Conservation (phyloP, 257 asterid species). For the Solanum lycopersicoides region DNA sequence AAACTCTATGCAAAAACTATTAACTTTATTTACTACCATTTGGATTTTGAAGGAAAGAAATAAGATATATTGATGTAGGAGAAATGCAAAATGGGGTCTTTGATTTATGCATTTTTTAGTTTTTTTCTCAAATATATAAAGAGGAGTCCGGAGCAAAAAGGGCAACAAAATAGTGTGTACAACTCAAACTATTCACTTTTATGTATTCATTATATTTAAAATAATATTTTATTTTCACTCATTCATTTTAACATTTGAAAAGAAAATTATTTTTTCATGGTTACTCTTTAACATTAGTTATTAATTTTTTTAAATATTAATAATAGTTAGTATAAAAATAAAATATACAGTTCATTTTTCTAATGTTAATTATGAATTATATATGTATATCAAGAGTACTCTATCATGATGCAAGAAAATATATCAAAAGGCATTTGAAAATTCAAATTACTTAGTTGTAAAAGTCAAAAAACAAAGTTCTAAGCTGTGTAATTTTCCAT, state of each 20-base stretch:
- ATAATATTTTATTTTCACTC: too few species aligned
- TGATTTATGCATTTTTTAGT: background rate
- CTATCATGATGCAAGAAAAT: background rate
- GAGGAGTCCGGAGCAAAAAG: background rate
- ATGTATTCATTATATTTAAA: too few species aligned
- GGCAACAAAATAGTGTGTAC: background rate
- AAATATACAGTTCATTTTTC: too few species aligned
- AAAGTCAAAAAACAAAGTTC: slow-evolving; percentile 3
- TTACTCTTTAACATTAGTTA: too few species aligned
- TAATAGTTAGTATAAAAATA: too few species aligned
- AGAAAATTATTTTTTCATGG: too few species aligned
- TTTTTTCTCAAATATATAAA: background rate
- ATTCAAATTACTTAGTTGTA: background rate
- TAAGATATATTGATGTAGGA: background rate
- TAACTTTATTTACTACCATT: background rate
- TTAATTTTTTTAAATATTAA: too few species aligned
- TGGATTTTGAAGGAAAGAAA: background rate
- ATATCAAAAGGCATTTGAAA: background rate
- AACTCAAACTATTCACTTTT: background rate
- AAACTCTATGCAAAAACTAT: background rate
- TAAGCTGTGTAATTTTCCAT: background rate
- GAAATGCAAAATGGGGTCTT: background rate
- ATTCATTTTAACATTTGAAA: too few species aligned
- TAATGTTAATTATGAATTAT: too few species aligned
- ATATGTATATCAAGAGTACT: background rate